Conservation (phyloP, 495 filamentous ascomycete species). For the Aspergillus campestris region DNA sequence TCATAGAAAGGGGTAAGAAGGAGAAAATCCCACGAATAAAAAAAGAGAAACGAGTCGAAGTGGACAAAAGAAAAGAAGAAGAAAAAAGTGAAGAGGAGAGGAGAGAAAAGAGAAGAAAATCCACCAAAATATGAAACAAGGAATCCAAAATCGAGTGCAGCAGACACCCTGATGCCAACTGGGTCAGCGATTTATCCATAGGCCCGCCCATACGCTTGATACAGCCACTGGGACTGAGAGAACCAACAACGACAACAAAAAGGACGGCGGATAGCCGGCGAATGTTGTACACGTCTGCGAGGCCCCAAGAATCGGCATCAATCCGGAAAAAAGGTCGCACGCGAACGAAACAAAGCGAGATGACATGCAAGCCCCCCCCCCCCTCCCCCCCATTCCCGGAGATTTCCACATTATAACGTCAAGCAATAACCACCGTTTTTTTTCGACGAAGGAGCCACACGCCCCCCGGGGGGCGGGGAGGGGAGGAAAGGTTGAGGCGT, state of each 20-base stretch:
- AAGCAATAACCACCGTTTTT: too few species aligned
- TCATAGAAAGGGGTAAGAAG: neutral
- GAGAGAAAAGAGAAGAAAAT: neutral
- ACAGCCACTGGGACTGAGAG: neutral
- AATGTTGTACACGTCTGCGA: constrained; percentile 21
- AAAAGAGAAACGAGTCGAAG: neutral
- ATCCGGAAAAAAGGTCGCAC: constrained; percentile 14
- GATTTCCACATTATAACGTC: too few species aligned
- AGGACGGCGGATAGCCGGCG: constrained; percentile 21
- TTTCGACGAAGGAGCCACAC: too few species aligned
- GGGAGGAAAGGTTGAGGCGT: too few species aligned
- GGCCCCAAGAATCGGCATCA: constrained; percentile 12
- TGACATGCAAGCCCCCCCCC: too few species aligned
- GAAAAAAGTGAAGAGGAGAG: neutral
- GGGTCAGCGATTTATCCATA: too few species aligned
- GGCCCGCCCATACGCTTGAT: too few species aligned
- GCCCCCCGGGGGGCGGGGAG: too few species aligned
- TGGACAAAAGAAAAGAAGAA: neutral
- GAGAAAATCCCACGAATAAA: neutral
- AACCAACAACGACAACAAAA: neutral
- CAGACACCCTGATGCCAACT: too few species aligned
- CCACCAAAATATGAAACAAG: neutral
- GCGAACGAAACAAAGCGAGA: constrained; percentile 3
- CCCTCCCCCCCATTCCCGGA: too few species aligned
- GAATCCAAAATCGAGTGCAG: too few species aligned